phyloP scores from a whole-genome alignment of 495 filamentous ascomycete species.

The Trichoderma reesei region DNA sequence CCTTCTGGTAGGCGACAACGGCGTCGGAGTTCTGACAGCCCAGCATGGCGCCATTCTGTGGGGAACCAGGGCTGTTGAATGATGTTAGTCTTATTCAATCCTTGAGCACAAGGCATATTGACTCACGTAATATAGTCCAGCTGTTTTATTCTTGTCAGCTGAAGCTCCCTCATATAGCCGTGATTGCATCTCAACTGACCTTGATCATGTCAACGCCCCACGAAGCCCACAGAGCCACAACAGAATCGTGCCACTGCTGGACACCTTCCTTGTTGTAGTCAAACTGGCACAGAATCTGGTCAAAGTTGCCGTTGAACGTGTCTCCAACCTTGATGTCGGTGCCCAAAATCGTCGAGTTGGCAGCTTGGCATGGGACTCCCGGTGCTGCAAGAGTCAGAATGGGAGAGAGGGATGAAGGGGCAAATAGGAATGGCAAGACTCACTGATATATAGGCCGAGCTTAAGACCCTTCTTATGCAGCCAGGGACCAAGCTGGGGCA shows the following conservation, averaged over 20 bases:
- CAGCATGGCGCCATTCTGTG: slow-evolving; percentile 18
- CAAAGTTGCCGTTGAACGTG: slow-evolving; percentile 19
- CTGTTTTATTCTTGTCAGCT: background rate
- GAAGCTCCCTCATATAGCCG: background rate
- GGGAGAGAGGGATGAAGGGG: too few relatives aligned
- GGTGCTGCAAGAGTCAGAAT: slow-evolving; percentile 4
- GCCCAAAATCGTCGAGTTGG: slow-evolving; percentile 19
- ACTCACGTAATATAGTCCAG: slow-evolving; percentile 19
- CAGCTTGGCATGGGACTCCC: slow-evolving; percentile 18
- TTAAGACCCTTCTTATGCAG: slow-evolving; percentile 19
- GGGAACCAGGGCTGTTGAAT: slow-evolving; percentile 15
- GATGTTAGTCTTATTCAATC: too few relatives aligned
- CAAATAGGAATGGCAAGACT: too few relatives aligned
- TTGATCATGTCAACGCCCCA: slow-evolving; percentile 24
- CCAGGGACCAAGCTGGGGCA: slow-evolving; percentile 16
- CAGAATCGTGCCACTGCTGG: slow-evolving; percentile 25
- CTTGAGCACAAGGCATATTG: too few relatives aligned
- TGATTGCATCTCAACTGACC: background rate
- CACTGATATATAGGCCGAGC: slow-evolving; percentile 21
- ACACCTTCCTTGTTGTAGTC: slow-evolving; percentile 19
- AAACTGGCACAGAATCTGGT: slow-evolving; percentile 19
- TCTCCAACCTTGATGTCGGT: slow-evolving; percentile 21
- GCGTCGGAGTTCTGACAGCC: slow-evolving; percentile 15
- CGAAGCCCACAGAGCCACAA: slow-evolving; percentile 20
- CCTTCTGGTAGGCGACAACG: slow-evolving; percentile 20